Conservation (phyloP, 306 rosid genomes). For the Lithocarpus polystachyus region DNA sequence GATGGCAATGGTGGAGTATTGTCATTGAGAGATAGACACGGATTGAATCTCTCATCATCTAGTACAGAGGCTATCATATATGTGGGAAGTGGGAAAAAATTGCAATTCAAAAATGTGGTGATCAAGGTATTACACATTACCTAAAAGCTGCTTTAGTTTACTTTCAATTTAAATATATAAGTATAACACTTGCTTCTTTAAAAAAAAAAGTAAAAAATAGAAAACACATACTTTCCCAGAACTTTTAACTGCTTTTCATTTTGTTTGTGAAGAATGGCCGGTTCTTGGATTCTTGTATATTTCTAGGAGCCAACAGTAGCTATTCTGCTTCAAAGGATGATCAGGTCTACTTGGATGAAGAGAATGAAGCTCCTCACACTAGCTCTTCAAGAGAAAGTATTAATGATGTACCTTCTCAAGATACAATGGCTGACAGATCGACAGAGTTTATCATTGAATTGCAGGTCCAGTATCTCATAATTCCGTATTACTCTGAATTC, state of each 20-base stretch:
- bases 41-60: slow-evolving; percentile 48
- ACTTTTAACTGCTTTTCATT: slow-evolving; percentile 11
- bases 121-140: slow-evolving; percentile 54
- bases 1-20: slow-evolving; percentile 87
- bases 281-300: slow-evolving; percentile 82
- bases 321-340: slow-evolving; percentile 73
- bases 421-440: slow-evolving; percentile 33
- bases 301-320: slow-evolving; percentile 82
- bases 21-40: slow-evolving; percentile 59
- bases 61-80: slow-evolving; percentile 75
- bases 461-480: slow-evolving; percentile 54
- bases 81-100: slow-evolving; percentile 79
- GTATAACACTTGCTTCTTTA: too few relatives aligned
- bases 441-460: slow-evolving; percentile 67
- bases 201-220: too few relatives aligned
- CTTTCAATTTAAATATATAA: background rate
- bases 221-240: background rate
- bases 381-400: slow-evolving; percentile 34
- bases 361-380: slow-evolving; percentile 33
- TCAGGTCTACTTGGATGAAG: slow-evolving; percentile 56
- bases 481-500: background rate
- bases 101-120: slow-evolving; percentile 84
- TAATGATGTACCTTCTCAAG: slow-evolving; percentile 37
- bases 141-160: background rate
- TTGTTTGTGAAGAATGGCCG: slow-evolving; percentile 60